Base-by-base conservation (phyloP, 306 rosid species). In the Hylodesmum podocarpum region DNA sequence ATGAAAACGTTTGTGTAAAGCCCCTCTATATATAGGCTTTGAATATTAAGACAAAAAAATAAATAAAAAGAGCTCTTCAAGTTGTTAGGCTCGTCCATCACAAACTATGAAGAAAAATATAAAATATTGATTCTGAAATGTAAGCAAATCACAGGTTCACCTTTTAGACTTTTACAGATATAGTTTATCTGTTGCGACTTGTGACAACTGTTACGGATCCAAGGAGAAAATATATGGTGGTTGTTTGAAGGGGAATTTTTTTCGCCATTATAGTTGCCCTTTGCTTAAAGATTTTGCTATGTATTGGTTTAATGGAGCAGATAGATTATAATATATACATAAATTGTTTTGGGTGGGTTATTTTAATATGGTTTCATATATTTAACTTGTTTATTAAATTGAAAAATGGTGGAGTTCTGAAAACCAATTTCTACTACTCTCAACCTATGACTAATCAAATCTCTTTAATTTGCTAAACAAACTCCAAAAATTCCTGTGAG, bases 161-260 rank as follows among this genome's bases (percentile, higher is more conserved):
- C 76, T 80, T 86, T 76, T 43, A 77, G 41, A 50, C 50, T 69
- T 75, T 68, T 78, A 77, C 59, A 36, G 34, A 22, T 29, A 49
- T 70, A 71, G 41, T 84, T 82, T 73, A 78, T 88, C 55, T 66
- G 18, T 66, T 70, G 47, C 10, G 25, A 63, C 70, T 82, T 64
- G 80, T 80, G 91, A 83, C 91, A 88, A 85, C 90, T 88, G 88
- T 83, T 47, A 72, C 85, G 78, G 87, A 82, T 83, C 80, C 66
- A 72, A 65, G 77, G 54, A 66, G 43, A 84, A 88, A 80, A 77
- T 74, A 84, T 71, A 82, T 74, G 83, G 91, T 86, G 78, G 91
- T 82, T 84, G 88, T 76, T 37, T 87, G 66, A 40, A 37, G 68
- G 49, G 39, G 9, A 70, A 47, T 75, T 44, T 79, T 68, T 84